Evolutionary conservation across 768 basidiomycete species (phyloP).

Genomic region (Dacryopinax primogenitus): DNA sequence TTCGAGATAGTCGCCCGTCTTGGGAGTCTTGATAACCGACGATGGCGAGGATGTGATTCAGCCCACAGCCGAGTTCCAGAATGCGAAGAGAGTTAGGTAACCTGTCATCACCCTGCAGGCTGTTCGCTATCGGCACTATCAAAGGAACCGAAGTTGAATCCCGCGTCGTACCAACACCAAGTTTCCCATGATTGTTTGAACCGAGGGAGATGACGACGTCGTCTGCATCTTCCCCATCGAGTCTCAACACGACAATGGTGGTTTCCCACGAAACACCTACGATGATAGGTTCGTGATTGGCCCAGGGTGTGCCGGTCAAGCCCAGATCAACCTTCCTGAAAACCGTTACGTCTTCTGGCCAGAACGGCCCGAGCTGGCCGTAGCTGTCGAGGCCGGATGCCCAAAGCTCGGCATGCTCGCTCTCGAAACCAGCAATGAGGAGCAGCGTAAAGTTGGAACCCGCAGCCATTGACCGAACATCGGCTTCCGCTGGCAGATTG

Average conservation of each 20-base stretch:
- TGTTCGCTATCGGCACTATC: neutral
- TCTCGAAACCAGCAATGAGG: constrained; percentile 36
- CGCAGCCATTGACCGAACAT: constrained; percentile 42
- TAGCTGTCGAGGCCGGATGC: constrained; percentile 57
- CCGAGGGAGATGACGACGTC: constrained; percentile 60
- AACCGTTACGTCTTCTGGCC: constrained; percentile 19
- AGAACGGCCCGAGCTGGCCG: constrained; percentile 53
- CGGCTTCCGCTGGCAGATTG: neutral
- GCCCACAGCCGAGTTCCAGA: neutral
- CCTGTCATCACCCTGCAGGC: neutral
- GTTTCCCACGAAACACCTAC: constrained; percentile 76
- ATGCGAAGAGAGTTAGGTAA: neutral
- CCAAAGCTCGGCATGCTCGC: constrained; percentile 39
- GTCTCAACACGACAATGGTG: constrained; percentile 52
- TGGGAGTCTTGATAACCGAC: neutral
- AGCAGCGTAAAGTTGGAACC: constrained; percentile 73
- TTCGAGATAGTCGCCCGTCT: neutral
- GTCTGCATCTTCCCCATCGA: constrained; percentile 20
- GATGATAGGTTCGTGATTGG: constrained; percentile 35
- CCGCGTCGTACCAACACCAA: constrained; percentile 40
- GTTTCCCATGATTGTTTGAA: constrained; percentile 69
- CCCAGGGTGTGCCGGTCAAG: constrained; percentile 24
- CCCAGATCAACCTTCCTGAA: constrained; percentile 41
- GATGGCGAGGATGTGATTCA: constrained; percentile 2
- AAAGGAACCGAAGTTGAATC: neutral